Base-by-base conservation (phyloP, 176 grass and related monocot species). In the Bromus sterilis region DNA sequence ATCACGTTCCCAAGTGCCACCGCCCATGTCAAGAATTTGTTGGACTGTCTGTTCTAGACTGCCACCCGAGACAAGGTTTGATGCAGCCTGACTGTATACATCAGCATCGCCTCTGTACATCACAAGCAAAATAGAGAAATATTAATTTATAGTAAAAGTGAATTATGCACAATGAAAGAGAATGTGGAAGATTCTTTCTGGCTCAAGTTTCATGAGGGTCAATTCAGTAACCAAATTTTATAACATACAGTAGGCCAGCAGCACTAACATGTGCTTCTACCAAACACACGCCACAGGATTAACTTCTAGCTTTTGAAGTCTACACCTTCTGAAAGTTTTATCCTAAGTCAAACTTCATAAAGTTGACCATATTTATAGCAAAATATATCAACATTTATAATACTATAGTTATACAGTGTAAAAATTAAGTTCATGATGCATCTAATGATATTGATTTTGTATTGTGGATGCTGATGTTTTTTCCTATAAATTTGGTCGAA, bases 1-100 rank as follows among this genome's bases (percentile, higher is more conserved):
- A 16, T 93, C 97, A 42, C 97, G 92, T 18, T 96, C 97, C 97
- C 93, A 99, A 4, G 85, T 95, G 29, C 93, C 97, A 59, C 97
- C 91, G 1, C 97, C 97, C 97, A 99, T 99, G 80, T 96, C 97
- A 71, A 99, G 83, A 76, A 99, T 86, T 37, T 96, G 91, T 84
- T 91, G 91, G 24, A 96, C 75, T n/a, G 87, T 99, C 66, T 93
- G 87, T 86, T 99, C 93, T 51, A 96, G 67, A 56, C 34, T 84
- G 48, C 79, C 93, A 20, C 93, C 93, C 46, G 91, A 92, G n/a
- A 99, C 97, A 77, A 96, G 89, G 64, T 89, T 99, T 53, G 97
- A 99, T 56, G 97, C 93, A 66, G 97, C 97, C 60, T 94, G 93
- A 80, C 86, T 90, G 78, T 98, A 98, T 51, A 86, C 93, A 86